Evolutionary conservation across 495 filamentous ascomycete species (phyloP), one percentile per base, ranked within the genome.

Genomic region (Trichoderma virens): DNA sequence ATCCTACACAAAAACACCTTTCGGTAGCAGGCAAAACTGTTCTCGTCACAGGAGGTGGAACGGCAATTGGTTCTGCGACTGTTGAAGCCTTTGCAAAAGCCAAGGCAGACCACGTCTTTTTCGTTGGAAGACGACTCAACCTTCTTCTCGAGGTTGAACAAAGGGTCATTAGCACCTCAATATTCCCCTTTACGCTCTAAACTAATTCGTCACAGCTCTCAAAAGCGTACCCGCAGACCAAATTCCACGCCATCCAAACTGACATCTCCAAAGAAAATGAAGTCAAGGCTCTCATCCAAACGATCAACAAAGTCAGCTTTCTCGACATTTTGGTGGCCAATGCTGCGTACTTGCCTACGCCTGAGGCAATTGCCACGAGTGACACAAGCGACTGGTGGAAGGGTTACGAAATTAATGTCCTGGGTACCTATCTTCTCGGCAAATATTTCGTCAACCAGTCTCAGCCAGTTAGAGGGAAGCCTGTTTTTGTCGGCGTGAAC

Each of bases 371-470:
- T 11, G 60, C 31, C 13, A 5, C 8, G 3, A 38, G 20, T 3
- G 60, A 61, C 2, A 38, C 31, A 11, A 25, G 18, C 30, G 60
- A 61, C 30, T 61, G 60, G 60, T 61, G 60, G 60, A 34, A 28
- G 60, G 60, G 60, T 5, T n/a, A 30, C 20, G 60, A 61, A 30
- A 61, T 61, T 18, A 61, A 61, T 25, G 60, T 61, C 18, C 60
- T 61, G 30, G 60, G 60, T 6, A 61, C 60, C 9, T 34, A 34
- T 32, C 60, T 32, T 25, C 28, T 61, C 5, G 31, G 32, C 1
- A 32, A 61, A 39, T 34, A 34, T 27, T 61, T 61, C 30, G 9
- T 61, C 23, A 60, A 60, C 25, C 56, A 60, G 56, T 20, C 56
- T 20, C 56, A 31, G 23, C 7, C 23, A 1, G 14, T 8, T 8